Evolutionary conservation across 306 rosid species (phyloP).

Genomic region (Citrullus amarus): DNA sequence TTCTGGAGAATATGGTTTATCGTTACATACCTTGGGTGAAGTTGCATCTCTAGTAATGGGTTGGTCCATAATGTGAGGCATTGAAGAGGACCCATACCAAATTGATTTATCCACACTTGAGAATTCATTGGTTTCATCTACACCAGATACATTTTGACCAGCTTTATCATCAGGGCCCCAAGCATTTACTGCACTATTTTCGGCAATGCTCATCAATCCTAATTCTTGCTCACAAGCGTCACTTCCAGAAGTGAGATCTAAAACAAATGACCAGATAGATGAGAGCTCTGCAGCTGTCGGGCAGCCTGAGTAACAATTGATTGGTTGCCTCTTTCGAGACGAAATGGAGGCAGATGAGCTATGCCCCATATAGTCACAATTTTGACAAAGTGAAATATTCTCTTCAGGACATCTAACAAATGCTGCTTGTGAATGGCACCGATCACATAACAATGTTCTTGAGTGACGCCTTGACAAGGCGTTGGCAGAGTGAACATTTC

Average conservation of each 20-base stretch:
- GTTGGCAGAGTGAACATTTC: constrained; percentile 92
- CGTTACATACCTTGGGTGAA: constrained; percentile 51
- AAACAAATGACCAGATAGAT: constrained; percentile 80
- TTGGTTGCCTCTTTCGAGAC: constrained; percentile 57
- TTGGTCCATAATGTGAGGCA: constrained; percentile 36
- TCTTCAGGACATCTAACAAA: constrained; percentile 73
- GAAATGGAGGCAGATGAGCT: constrained; percentile 45
- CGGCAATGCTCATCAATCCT: constrained; percentile 79
- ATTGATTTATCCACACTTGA: constrained; percentile 26
- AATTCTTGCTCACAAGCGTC: constrained; percentile 84
- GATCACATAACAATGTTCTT: constrained; percentile 75
- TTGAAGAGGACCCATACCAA: constrained; percentile 41
- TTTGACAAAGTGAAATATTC: constrained; percentile 78
- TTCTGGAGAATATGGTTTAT: background rate
- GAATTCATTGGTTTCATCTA: constrained; percentile 25
- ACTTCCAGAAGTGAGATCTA: constrained; percentile 41
- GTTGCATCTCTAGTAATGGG: constrained; percentile 25
- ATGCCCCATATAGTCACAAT: constrained; percentile 87
- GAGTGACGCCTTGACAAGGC: constrained; percentile 85
- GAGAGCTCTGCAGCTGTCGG: constrained; percentile 88
- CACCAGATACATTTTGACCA: constrained; percentile 31
- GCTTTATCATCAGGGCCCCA: constrained; percentile 28
- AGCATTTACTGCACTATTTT: constrained; percentile 32
- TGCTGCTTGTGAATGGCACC: constrained; percentile 78
- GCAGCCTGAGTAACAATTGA: constrained; percentile 81